Base-by-base conservation (phyloP, 1,284 basidiomycete genomes). In the Rugosomyces carneus region DNA sequence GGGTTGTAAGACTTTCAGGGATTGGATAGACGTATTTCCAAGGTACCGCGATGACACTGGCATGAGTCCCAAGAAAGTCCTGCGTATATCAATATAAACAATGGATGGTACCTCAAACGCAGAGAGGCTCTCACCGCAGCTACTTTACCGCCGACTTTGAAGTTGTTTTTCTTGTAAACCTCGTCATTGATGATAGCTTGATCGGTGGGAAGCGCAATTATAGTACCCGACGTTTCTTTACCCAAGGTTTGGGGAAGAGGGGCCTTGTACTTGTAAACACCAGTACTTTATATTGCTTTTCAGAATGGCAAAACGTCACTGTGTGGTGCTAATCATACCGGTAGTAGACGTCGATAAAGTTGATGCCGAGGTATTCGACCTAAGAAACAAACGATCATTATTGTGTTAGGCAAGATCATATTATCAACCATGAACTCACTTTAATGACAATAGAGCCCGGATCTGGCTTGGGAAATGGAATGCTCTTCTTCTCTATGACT, bases 341-440 rank as follows among this genome's bases (percentile, higher is more conserved):
- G 59, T 74, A 75, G 63, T 89, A 89, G 3, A 84, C 90, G 64
- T 94, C 92, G 60, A 94, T 89, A 63, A 86, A 93, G 66, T 93
- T 93, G 52, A 93, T 76, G n/a, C 91, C 91, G 3, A 71, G 67
- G 57, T 81, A 86, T 54, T 82, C 72, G 15, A 79, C 71, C 81
- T 83, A 51, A 21, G 39, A 35, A 41, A 42, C 15, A n/a, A 29
- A 13, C 29, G 15, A 16, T 32, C 35, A 20, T 23, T 7, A 36
- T 23, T 21, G 10, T 3, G 7, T 34, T 16, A 34, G 15, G 31
- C 4, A 8, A 5, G 15, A 5, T 13, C 27, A n/a, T 1, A 21
- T 15, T 11, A 19, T 10, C 11, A 6, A 6, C 11, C 18, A 20
- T 16, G 31, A 23, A 27, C 10, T 57, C 52, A 88, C 86, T 73